Conservation (phyloP, 2,329 filamentous ascomycete species). For the Cryoendolithus antarcticus region DNA sequence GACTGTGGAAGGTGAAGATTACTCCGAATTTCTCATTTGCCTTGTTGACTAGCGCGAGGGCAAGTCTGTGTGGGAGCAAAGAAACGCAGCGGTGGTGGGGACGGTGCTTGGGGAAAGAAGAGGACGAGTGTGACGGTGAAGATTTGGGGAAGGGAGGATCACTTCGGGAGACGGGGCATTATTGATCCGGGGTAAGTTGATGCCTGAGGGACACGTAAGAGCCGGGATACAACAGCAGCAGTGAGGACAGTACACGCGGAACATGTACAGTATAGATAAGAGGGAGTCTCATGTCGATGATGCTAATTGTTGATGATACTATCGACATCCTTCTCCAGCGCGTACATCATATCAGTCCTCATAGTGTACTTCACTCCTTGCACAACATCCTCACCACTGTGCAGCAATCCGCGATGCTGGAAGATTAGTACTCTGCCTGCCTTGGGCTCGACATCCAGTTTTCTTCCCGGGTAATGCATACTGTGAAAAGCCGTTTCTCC, state of each 20-base stretch:
- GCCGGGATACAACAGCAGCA: no score
- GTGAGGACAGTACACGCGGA: no score
- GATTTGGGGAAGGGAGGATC: constrained; percentile 28
- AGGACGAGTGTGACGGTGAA: constrained; percentile 1
- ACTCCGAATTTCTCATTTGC: constrained; percentile 99
- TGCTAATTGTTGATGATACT: no score
- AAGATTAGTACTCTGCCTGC: constrained; percentile 43
- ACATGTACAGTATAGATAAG: no score
- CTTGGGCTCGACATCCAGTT: constrained; percentile 37
- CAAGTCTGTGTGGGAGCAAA: constrained; percentile 68
- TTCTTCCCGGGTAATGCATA: constrained; percentile 14
- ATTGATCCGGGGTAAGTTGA: no score
- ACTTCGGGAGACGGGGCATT: no score
- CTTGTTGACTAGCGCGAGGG: constrained; percentile 13
- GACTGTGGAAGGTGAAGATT: constrained; percentile 54
- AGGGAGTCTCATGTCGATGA: no score
- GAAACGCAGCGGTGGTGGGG: constrained; percentile 90
- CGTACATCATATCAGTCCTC: constrained; percentile 45
- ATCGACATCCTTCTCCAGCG: no score
- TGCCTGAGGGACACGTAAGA: no score
- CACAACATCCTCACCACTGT: constrained; percentile 43
- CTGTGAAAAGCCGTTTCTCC: constrained; percentile 43
- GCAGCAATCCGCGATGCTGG: constrained; percentile 41
- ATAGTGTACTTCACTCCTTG: constrained; percentile 43
- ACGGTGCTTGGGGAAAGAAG: constrained; percentile 53